Percentiles rank a stretch among this genome's conserved stretches.
These are phyloP conservation scores for Boletus barrowsii DNA, from an alignment of 768 basidiomycete genomes.

Conservation along the genomic window DNA sequence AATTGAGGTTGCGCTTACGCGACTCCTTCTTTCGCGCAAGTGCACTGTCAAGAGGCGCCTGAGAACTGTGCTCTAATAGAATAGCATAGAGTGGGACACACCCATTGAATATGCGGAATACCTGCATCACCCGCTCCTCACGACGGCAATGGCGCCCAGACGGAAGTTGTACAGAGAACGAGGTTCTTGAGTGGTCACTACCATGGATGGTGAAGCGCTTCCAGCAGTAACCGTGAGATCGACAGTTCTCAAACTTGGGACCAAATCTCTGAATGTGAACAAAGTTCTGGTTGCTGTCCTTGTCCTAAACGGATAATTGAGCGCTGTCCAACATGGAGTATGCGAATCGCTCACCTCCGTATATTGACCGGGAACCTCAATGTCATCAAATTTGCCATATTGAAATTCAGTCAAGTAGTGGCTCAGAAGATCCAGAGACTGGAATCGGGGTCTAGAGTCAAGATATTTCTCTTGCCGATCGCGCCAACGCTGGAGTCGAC, in stretches of 20 bases:
- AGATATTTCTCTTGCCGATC: slow-evolving; percentile 84
- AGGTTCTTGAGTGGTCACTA: slow-evolving; percentile 82
- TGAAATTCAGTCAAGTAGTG: slow-evolving; percentile 98
- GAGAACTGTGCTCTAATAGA: not conserved
- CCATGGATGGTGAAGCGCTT: slow-evolving; percentile 90
- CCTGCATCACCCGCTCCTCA: slow-evolving; percentile 88
- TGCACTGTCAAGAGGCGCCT: slow-evolving; percentile 48
- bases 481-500: slow-evolving; percentile 87
- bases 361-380: slow-evolving; percentile 99
- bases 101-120: slow-evolving; percentile 95
- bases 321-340: not conserved
- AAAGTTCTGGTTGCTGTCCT: slow-evolving; percentile 90
- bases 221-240: slow-evolving; percentile 83
- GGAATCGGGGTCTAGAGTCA: slow-evolving; percentile 77
- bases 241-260: slow-evolving; percentile 85
- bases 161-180: slow-evolving; percentile 90
- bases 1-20: slow-evolving; percentile 84
- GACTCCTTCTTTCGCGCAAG: slow-evolving; percentile 87
- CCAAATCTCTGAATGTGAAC: slow-evolving; percentile 88
- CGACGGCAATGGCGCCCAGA: slow-evolving; percentile 81
- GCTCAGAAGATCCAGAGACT: slow-evolving; percentile 81
- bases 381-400: slow-evolving; percentile 94
- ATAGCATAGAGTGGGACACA: slow-evolving; percentile 33
- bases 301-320: slow-evolving; percentile 59
- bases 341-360: slow-evolving; percentile 63